These are phyloP conservation scores for Cladosporium sp. DNA, from an alignment of 2,329 filamentous ascomycete species.

Conservation along the genomic window DNA sequence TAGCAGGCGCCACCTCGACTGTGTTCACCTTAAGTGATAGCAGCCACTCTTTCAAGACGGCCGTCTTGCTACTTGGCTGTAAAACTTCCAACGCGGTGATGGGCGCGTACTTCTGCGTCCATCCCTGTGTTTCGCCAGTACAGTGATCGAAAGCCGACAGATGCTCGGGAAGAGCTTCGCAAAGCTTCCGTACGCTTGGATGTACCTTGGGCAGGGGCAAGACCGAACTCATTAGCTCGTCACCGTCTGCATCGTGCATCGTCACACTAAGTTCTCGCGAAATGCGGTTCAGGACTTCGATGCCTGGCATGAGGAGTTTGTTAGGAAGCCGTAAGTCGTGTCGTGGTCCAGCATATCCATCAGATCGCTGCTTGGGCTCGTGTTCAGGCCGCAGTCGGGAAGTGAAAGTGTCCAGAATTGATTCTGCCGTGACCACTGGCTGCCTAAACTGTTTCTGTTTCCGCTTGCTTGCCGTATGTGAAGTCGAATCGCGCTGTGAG, in stretches of 20 bases:
- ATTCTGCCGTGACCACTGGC: conserved; percentile 30
- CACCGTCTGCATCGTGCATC: conserved; percentile 4
- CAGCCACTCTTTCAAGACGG: conserved; percentile 78
- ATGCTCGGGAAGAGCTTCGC: conserved; percentile 58
- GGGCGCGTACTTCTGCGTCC: conserved; percentile 86
- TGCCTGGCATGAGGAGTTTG: conserved; percentile 35
- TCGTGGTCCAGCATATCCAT: conserved; percentile 38
- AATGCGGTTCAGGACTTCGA: conserved; percentile 41
- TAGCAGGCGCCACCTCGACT: conserved; percentile 53
- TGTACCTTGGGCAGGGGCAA: conserved; percentile 43
- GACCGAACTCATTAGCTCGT: conserved; percentile 21
- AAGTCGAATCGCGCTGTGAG: no score
- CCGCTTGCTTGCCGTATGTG: conserved; percentile 26
- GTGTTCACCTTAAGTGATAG: conserved; percentile 71
- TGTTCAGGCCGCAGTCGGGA: conserved; percentile 25
- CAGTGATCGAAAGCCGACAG: conserved; percentile 80
- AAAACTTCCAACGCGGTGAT: conserved; percentile 68
- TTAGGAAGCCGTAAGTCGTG: conserved; percentile 30
- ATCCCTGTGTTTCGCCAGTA: conserved; percentile 69
- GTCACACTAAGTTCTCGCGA: conserved; percentile 30
- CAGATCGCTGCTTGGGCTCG: conserved; percentile 25
- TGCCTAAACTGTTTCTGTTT: conserved; percentile 38
- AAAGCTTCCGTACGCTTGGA: conserved; percentile 61
- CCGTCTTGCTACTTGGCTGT: conserved; percentile 69
- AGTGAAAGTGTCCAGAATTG: conserved; percentile 26